A percentile compares a stretch with the other conserved stretches of the same genome.
Evolutionary conservation across 2,329 filamentous ascomycete genomes (phyloP).

Genomic region (Ceratocystis variospora): DNA sequence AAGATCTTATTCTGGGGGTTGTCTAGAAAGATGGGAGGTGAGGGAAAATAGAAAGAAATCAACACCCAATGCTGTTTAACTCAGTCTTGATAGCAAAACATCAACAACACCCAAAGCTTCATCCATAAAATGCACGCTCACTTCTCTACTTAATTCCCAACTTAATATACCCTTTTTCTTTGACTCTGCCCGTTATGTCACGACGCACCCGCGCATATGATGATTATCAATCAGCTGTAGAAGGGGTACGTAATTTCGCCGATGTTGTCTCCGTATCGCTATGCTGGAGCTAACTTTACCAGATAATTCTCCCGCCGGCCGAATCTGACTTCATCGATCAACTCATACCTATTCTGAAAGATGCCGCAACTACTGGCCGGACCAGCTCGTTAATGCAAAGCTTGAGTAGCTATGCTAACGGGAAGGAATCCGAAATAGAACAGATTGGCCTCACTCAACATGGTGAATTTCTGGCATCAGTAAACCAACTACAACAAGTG

Average conservation of each 20-base stretch:
- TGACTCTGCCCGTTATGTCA: slow-evolving; percentile 27
- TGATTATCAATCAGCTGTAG: slow-evolving; percentile 35
- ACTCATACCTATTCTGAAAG: slow-evolving; percentile 83
- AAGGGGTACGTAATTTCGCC: slow-evolving; percentile 27
- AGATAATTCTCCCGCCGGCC: slow-evolving; percentile 88
- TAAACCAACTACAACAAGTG: slow-evolving; percentile 85
- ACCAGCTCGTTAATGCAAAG: slow-evolving; percentile 17
- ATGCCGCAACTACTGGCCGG: slow-evolving; percentile 54
- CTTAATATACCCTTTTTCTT: no score
- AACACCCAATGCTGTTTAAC: no score
- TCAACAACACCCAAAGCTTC: not conserved
- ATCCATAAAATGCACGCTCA: not conserved
- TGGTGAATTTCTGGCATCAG: slow-evolving; percentile 86
- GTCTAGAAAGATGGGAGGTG: not conserved
- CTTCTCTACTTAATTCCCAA: no score
- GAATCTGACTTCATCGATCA: slow-evolving; percentile 93
- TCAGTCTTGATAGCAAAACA: no score
- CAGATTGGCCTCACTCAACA: slow-evolving; percentile 89
- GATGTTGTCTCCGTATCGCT: slow-evolving; percentile 20
- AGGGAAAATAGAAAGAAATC: not conserved
- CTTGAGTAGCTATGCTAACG: slow-evolving; percentile 56
- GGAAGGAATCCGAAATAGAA: slow-evolving; percentile 84
- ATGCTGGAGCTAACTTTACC: slow-evolving; percentile 16
- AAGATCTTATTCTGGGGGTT: not conserved
- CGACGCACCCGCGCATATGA: slow-evolving; percentile 34